Conservation (phyloP, 225 moss, liverwort and hornwort genomes). For the Pleurozium schreberi region DNA sequence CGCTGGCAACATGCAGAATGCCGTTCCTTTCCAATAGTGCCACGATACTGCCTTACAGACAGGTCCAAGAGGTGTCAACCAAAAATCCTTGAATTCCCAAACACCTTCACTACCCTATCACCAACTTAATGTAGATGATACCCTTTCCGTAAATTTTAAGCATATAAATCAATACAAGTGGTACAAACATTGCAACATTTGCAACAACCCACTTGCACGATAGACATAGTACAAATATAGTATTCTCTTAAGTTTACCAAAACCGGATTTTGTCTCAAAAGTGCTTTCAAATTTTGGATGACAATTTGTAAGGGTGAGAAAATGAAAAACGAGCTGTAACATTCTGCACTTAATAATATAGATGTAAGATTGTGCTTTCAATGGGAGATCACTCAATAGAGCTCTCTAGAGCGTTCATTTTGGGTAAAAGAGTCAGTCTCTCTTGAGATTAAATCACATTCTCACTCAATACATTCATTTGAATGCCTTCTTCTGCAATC, state of each 20-base stretch:
- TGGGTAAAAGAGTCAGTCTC: background rate
- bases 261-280: background rate
- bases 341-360: background rate
- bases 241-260: background rate
- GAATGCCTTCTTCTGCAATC: background rate
- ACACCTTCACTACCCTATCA: background rate
- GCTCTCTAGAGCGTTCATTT: background rate
- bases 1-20: conserved; percentile 74
- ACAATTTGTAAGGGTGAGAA: background rate
- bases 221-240: no score
- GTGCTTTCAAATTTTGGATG: background rate
- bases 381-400: background rate
- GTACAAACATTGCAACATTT: background rate
- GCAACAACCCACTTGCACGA: background rate
- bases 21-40: conserved; percentile 77
- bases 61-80: conserved; percentile 20
- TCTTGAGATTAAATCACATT: background rate
- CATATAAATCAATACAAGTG: background rate
- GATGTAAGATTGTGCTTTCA: background rate
- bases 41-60: conserved; percentile 64
- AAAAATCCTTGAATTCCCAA: background rate
- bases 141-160: background rate
- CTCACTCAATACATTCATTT: background rate
- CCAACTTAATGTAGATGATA: background rate
- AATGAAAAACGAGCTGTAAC: background rate